Conservation (phyloP, 495 filamentous ascomycete genomes). For the Penicillium odoratum region DNA sequence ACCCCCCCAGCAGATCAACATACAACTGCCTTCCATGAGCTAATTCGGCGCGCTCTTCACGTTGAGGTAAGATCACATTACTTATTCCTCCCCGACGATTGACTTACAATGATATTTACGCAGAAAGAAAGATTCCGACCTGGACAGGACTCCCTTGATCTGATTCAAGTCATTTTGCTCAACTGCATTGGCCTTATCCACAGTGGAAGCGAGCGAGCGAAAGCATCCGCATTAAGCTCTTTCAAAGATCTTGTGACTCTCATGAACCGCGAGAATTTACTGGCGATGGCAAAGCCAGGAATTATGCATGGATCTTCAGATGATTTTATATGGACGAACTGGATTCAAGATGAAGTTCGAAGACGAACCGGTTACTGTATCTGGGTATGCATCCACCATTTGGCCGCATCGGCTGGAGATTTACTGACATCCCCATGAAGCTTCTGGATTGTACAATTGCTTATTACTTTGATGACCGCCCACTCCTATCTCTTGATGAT, state of each 20-base stretch:
- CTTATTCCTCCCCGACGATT: not conserved
- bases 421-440: conserved; percentile 16
- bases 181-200: conserved; percentile 47
- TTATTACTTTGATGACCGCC: conserved; percentile 42
- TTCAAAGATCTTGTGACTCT: conserved; percentile 39
- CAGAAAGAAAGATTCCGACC: conserved; percentile 31
- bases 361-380: conserved; percentile 47
- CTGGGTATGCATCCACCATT: conserved; percentile 34
- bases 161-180: conserved; percentile 39
- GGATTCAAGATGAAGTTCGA: conserved; percentile 37
- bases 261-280: conserved; percentile 26
- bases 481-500: conserved; percentile 42
- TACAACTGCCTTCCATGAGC: conserved; percentile 42
- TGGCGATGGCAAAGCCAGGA: conserved; percentile 9
- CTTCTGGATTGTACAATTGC: conserved; percentile 49
- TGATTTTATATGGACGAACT: conserved; percentile 26
- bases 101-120: conserved; percentile 4
- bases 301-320: conserved; percentile 7
- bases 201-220: conserved; percentile 31
- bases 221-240: conserved; percentile 23
- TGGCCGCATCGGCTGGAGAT: not conserved
- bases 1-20: conserved; percentile 28
- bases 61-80: conserved; percentile 31
- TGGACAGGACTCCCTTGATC: conserved; percentile 28
- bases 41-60: conserved; percentile 42